Conservation (phyloP, 139 green algal genomes). For the Coelastrella sp. region DNA sequence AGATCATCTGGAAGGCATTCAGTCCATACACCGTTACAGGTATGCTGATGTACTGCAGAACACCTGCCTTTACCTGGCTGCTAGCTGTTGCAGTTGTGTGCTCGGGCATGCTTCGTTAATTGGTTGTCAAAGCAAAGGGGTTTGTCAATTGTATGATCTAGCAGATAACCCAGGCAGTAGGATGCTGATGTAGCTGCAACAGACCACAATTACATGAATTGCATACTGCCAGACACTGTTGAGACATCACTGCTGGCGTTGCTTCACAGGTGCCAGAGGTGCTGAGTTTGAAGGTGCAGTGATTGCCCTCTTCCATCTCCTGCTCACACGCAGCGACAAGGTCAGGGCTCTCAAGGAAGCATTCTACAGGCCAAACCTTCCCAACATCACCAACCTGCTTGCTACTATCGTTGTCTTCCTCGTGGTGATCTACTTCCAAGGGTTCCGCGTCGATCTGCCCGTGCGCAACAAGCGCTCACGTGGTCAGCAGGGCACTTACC, state of each 20-base stretch:
- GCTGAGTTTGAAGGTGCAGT: slow-evolving; percentile 98
- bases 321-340: slow-evolving; percentile 96
- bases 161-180: too few relatives aligned
- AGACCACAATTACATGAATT: too few relatives aligned
- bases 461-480: slow-evolving; percentile 93
- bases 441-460: slow-evolving; percentile 98
- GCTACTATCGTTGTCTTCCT: slow-evolving; percentile 97
- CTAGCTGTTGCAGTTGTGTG: not conserved
- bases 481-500: slow-evolving; percentile 91
- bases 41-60: too few relatives aligned
- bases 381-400: slow-evolving; percentile 98
- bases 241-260: slow-evolving; percentile 68
- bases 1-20: slow-evolving; percentile 99
- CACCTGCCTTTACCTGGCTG: too few relatives aligned
- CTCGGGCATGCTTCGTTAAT: too few relatives aligned
- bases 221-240: too few relatives aligned
- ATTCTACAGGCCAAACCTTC: slow-evolving; percentile 98
- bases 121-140: too few relatives aligned
- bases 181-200: too few relatives aligned
- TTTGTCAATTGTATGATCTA: too few relatives aligned
- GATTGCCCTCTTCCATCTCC: slow-evolving; percentile 97
- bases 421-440: slow-evolving; percentile 99
- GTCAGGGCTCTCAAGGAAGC: slow-evolving; percentile 95
- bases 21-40: slow-evolving; percentile 85
- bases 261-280: slow-evolving; percentile 69